Evolutionary conservation across 2,329 filamentous ascomycete genomes (phyloP), one percentile per base, ranked within the genome.

Genomic region (Hypoxylon sp.): DNA sequence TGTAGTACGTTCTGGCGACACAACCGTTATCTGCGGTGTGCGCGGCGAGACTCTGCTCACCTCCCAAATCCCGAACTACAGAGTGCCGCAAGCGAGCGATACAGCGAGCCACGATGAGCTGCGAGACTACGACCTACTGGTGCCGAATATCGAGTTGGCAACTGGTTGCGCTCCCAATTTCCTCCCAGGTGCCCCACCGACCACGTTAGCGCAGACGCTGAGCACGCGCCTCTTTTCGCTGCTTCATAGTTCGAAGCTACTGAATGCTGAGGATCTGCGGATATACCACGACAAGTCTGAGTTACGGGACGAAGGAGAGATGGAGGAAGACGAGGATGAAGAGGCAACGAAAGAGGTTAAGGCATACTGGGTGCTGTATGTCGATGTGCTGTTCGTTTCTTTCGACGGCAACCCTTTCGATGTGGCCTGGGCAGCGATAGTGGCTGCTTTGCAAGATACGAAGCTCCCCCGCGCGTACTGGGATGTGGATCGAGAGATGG

Each of bases 321-420:
- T 62, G 13, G 70, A 72, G 26, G 74, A 75, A 44, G 71, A 72
- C 5, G 73, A 73, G 5, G 65, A 59, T 14, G 71, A 70, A 3
- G 77, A 81, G 4, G 76, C 77, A 42, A 78, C 78, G 58, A 79
- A 79, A 37, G 78, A 81, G 65, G 80, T 95, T 10, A 95, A 92
- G 78, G 96, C 92, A 0, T 98, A 97, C 80, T 99, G 95, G 96
- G 91, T 93, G 9, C 88, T 99, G 19, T 98, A 97, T 80, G 92
- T 99, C 72, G 95, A 98, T 77, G 86, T 98, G n/a, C 88, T 98
- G 77, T 96, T 97, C 81, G 91, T 99, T 72, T 97, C 93, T 0
- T 89, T 97, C 54, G 94, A 97, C 71, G 95, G 95, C 5, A 97
- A 96, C 75, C 89, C 94, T 1, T 94, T 98, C 72, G 95, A 99